Base-by-base conservation (phyloP, 768 basidiomycete genomes). In the Leucosporidium scottii region DNA sequence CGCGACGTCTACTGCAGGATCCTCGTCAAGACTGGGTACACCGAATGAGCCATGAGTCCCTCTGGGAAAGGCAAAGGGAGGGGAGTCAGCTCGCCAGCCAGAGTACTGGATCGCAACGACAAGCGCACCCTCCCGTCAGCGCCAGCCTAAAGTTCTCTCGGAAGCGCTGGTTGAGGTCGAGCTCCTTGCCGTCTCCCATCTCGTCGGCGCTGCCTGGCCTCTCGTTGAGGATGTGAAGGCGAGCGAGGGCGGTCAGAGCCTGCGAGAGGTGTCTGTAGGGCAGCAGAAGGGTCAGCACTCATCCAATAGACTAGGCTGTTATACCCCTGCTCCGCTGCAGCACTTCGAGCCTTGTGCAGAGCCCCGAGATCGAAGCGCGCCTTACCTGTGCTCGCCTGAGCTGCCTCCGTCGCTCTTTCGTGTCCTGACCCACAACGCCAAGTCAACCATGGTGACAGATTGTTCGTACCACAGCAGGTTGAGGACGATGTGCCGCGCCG, bases 381-480 rank as follows among this genome's bases (percentile, higher is more conserved):
- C 56, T 20, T 47, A 72, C 66, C 65, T 61, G 20, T 62, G 69
- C 51, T 67, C 65, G 39, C 44, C 68, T 61, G 34, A 61, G 44
- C 53, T 61, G n/a, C 56, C 67, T 20, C 61, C 63, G 20, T 66
- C 72, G 34, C 53, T 68, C 64, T 61, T 68, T 23, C 80, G 47
- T 61, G 71, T 80, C 88, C 90, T 84, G 84, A 83, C 82, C 67
- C 72, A 67, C 18, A 83, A 84, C 36, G 84, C 82, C 28, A 91
- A 86, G 89, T 91, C 91, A 23, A 44, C 39, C 39, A 44, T 84
- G 8, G 82, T 79, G 85, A 91, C 86, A 0, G 85, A 87, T 21
- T 85, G 83, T 75, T 94, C 93, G 34, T 93, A 82, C 92, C 93
- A 96, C 12, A 94, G 81, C 62, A 92, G 76, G 76, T 87, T 90